Percentiles rank a stretch among this genome's conserved stretches.
Conservation (phyloP, 2,329 filamentous ascomycete species). For the Cordyceps militaris region DNA sequence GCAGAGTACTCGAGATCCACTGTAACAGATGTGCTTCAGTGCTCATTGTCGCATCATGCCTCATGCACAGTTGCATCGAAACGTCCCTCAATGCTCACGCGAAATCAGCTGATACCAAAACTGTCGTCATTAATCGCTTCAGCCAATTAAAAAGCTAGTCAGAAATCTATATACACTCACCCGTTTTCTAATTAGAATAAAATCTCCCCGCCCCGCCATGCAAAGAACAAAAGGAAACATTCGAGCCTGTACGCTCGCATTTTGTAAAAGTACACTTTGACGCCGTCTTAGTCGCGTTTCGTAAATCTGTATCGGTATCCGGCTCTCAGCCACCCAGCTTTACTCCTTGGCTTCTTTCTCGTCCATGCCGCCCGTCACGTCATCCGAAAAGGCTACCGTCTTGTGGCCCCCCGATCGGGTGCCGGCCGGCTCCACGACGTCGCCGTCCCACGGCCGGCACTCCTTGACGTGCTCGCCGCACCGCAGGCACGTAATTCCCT, state of each 20-base stretch:
- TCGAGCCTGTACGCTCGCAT: not conserved
- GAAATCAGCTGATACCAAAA: not conserved
- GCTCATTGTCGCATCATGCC: not conserved
- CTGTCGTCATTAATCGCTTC: not conserved
- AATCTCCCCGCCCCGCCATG: conserved; percentile 8
- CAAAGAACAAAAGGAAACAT: not conserved
- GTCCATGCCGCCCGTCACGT: conserved; percentile 34
- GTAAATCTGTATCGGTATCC: not conserved
- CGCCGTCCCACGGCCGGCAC: conserved; percentile 86
- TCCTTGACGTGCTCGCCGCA: conserved; percentile 79
- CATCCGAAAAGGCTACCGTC: conserved; percentile 57
- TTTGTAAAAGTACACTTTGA: not conserved
- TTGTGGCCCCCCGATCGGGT: conserved; percentile 38
- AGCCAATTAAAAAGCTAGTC: not conserved
- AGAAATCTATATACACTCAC: not conserved
- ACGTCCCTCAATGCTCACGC: not conserved
- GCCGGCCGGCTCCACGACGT: conserved; percentile 60
- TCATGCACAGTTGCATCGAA: not conserved
- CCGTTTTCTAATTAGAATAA: not conserved
- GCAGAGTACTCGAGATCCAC: not conserved
- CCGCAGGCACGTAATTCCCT: conserved; percentile 85
- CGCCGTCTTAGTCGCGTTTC: conserved; percentile 1
- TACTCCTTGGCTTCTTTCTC: conserved; percentile 13
- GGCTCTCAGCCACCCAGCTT: not conserved
- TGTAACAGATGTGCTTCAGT: not conserved